Evolutionary conservation across 805 yeast genomes (phyloP), one percentile per base, ranked within the genome.

Genomic region (Cyberlindnera suaveolens): DNA sequence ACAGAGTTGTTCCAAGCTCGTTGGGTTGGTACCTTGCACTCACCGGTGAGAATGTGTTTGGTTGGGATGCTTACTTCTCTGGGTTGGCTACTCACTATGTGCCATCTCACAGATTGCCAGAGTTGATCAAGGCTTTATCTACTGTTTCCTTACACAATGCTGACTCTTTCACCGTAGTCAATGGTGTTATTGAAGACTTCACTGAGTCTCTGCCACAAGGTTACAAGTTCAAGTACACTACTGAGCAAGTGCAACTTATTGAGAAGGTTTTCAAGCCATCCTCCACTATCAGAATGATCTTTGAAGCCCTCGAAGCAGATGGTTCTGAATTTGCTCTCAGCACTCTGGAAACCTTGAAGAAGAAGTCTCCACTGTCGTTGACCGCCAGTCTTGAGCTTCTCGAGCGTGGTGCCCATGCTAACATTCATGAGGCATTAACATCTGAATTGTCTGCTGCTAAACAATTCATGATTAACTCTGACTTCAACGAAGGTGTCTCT

Each of bases 41-140:
- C 52, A 90, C 98, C 1, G 96, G 96, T 38, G 85, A 82, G 48
- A 73, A 82, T 17, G 65, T 93, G 46, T 62, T 67, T 43, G 97
- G 97, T 14, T 68, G 73, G 50, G 98, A 91, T 58, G 81, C 84
- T n/a, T 82, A 87, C 57, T 62, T 82, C 50, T 73, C 83, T 8
- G 98, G 98, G 29, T 74, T 84, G 50, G 95, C 96, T 34, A 88
- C 98, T 13, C 99, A 93, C 62, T 93, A 80, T 58, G 82, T 91
- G 26, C 81, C 87, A 15, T 70, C 82, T 30, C 76, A 72, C 46
- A 76, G 82, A 50, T 60, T 89, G 39, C 72, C 71, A 1, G 80
- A 76, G 20, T 72, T 91, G 52, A 73, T 76, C 48, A 71, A 70
- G 40, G 77, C 95, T 50, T 71, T 91, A 47, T 72, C 84, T 8